Conservation (phyloP, 2,329 filamentous ascomycete genomes). For the Aspergillus calidoustus region DNA sequence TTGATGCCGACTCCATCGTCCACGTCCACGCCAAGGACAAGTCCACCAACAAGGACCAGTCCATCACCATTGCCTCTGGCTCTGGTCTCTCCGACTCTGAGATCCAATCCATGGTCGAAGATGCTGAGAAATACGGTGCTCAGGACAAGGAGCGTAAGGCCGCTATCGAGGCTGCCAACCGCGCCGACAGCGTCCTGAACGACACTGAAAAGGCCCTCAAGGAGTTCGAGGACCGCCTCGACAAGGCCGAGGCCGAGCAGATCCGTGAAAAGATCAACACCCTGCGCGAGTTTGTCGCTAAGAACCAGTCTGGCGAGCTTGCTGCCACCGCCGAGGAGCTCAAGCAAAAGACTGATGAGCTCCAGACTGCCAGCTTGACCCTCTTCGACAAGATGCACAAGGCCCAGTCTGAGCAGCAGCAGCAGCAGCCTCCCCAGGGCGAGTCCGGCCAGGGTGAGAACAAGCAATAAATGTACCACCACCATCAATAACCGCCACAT, state of each 20-base stretch:
- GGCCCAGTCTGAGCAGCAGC: slow-evolving; percentile 72
- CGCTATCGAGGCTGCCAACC: slow-evolving; percentile 95
- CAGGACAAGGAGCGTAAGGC: slow-evolving; percentile 95
- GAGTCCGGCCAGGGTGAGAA: slow-evolving; percentile 61
- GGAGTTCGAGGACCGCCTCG: slow-evolving; percentile 93
- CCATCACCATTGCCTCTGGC: slow-evolving; percentile 96
- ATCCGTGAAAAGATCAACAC: slow-evolving; percentile 91
- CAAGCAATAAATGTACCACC: slow-evolving; percentile 61
- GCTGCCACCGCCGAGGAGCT: slow-evolving; percentile 85
- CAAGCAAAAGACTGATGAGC: slow-evolving; percentile 98
- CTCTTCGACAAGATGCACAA: slow-evolving; percentile 99
- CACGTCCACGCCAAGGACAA: slow-evolving; percentile 99
- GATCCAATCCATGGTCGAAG: slow-evolving; percentile 96
- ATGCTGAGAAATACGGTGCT: slow-evolving; percentile 96
- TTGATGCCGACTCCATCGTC: slow-evolving; percentile 96
- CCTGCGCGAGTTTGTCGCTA: slow-evolving; percentile 87
- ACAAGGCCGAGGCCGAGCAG: slow-evolving; percentile 91
- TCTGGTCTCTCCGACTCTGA: slow-evolving; percentile 93
- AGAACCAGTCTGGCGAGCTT: slow-evolving; percentile 92
- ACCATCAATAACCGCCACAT: slow-evolving; percentile 25
- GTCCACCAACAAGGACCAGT: slow-evolving; percentile 99
- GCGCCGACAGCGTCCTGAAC: slow-evolving; percentile 92
- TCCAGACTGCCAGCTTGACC: slow-evolving; percentile 92
- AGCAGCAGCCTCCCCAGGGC: slow-evolving; percentile 56
- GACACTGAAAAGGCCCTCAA: slow-evolving; percentile 98